Base-by-base conservation (phyloP, 164 flowering plant genomes). In the Warburgia ugandensis region DNA sequence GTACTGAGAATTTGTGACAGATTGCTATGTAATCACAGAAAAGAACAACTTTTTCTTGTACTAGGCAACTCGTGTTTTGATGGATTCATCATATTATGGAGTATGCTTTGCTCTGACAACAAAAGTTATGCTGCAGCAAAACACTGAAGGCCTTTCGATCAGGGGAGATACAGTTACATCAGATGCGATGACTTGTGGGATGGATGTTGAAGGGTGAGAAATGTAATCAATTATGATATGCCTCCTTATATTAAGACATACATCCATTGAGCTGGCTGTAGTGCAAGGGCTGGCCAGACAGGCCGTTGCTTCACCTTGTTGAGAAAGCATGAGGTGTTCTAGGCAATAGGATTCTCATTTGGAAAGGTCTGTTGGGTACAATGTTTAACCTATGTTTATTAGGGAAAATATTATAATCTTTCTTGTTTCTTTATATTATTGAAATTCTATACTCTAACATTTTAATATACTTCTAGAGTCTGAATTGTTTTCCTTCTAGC, bases 121-220 rank as follows among this genome's bases (percentile, higher is more conserved):
- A 38, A 10, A 35, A 14, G 43, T 52, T 50, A 10, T 46, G 16
- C 16, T 77, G 67, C 79, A 90, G 97, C 71, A 86, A 84, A 67
- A 78, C 81, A 33, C 52, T 90, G 67, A 70, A 62, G 49, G 81
- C 78, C 47, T 90, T 90, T 58, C 73, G 94, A 31, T 65, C 60
- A 54, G 97, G 95, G 32, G 66, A 79, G 27, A 51, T 80, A 39
- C 85, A 80, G 63, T 90, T 58, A 76, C 91, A 35, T 80, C 97
- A 28, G 97, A 90, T 83, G 94, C 88, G 16, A 79, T 90, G 84
- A 80, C 97, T 27, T 91, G 97, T 66, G 97, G 97, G 60, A 90
- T 84, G 94, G 97, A 90, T 64, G 82, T 90, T 56, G 94, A 79
- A 66, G 97, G 94, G 83, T 90, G 40, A 66, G 55, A 54, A 80